These are phyloP conservation scores for Halophytophthora batemanensis DNA, from an alignment of 352 stramenopile species.

Conservation along the genomic window DNA sequence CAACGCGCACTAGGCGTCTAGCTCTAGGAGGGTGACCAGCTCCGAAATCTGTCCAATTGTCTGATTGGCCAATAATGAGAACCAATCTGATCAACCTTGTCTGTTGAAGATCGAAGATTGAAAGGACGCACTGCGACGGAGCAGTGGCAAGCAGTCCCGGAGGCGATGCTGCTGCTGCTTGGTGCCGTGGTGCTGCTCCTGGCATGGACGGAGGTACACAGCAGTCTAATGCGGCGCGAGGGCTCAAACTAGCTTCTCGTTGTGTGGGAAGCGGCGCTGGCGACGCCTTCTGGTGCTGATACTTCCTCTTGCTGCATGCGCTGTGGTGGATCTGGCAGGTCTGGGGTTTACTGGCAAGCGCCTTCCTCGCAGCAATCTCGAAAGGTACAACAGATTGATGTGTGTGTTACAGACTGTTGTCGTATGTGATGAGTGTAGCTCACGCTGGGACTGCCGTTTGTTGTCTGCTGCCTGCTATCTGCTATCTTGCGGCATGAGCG, in stretches of 20 bases:
- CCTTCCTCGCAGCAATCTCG: slow-evolving; percentile 14
- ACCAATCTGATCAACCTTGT: too few species aligned
- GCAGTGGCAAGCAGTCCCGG: slow-evolving; percentile 5
- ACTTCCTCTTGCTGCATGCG: too few species aligned
- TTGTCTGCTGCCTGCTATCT: not conserved
- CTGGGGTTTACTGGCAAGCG: not conserved
- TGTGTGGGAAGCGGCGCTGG: slow-evolving; percentile 10
- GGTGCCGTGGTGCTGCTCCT: slow-evolving; percentile 10
- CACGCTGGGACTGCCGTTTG: not conserved
- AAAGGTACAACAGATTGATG: slow-evolving; percentile 7
- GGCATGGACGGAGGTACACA: slow-evolving; percentile 16
- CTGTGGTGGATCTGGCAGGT: slow-evolving; percentile 4
- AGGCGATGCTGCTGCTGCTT: slow-evolving; percentile 14
- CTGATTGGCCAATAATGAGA: too few species aligned
- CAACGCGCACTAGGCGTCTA: too few species aligned
- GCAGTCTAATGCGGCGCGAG: not conserved
- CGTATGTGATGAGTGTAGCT: too few species aligned
- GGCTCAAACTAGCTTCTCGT: not conserved
- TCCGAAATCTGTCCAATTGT: too few species aligned
- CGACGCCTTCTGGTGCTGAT: slow-evolving; percentile 14
- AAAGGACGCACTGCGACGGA: too few species aligned
- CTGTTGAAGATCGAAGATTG: too few species aligned
- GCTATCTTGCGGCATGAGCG: too few species aligned
- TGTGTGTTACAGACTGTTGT: not conserved
- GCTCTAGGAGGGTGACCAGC: too few species aligned